Percentiles rank a stretch among this genome's conserved stretches.
These are phyloP conservation scores for Geranomyces variabilis DNA, from an alignment of 192 early-diverging fungal species.

Conservation along the genomic window DNA sequence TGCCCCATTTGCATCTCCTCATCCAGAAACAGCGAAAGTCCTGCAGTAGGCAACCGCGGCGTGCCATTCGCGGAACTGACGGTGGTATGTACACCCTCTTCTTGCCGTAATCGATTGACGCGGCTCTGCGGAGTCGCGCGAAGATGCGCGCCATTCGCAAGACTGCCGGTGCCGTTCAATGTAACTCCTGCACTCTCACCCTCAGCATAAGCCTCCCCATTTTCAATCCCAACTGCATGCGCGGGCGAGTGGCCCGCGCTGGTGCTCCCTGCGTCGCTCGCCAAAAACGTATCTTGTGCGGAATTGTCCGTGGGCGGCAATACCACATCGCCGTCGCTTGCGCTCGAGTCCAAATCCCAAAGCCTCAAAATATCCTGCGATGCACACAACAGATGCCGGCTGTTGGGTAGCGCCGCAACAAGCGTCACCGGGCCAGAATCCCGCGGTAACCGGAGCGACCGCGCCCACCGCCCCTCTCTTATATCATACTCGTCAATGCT, in stretches of 20 bases:
- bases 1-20: conserved; percentile 17
- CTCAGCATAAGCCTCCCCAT: not conserved
- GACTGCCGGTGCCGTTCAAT: not conserved
- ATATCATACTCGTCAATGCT: conserved; percentile 90
- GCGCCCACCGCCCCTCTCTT: conserved; percentile 61
- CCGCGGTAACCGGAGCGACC: conserved; percentile 78
- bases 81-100: not conserved
- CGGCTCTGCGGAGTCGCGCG: not conserved
- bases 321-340: not conserved
- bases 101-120: not conserved
- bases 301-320: not conserved
- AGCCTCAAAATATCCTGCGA: conserved; percentile 92
- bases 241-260: not conserved
- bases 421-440: conserved; percentile 87
- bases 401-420: conserved; percentile 78
- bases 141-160: not conserved
- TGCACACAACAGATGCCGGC: conserved; percentile 80
- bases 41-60: conserved; percentile 22
- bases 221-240: not conserved
- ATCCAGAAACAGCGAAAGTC: conserved; percentile 20
- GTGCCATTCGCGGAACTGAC: conserved; percentile 2
- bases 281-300: not conserved
- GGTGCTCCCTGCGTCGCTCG: not conserved
- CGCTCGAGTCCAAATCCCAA: conserved; percentile 70
- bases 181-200: not conserved